Base-by-base conservation (phyloP, 176 grass and related monocot genomes). In the Avena eriantha region DNA sequence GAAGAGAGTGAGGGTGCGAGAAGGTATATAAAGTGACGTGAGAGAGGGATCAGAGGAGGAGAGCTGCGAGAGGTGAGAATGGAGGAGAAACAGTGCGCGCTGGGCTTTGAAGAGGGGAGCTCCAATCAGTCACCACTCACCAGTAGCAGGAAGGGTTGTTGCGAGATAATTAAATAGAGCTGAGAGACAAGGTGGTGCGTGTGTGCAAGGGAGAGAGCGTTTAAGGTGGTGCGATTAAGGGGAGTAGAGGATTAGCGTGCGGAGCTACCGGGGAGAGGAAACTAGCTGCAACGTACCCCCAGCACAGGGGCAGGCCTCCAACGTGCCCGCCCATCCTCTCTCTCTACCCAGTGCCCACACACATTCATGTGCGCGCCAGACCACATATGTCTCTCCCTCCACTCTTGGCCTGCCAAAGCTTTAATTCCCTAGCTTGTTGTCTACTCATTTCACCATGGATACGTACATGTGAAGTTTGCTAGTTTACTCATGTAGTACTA, bases 321-420 rank as follows among this genome's bases (percentile, higher is more conserved):
- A 92, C 92, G 88, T 92, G 92, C 79, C 92, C 88, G 83, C 87
- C 90, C 90, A 88, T 91, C 70, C 86, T 70, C 83, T 72, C 19
- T 24, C 66, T 68, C 31, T 68, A 10, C 24, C 24, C 61, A 29
- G 1, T 79, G 50, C 81, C 86, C 84, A 87, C 80, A 17, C 54
- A 21, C 54, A 56, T 56, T 84, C 85, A 90, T 29, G 54, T 89
- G 87, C 80, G 84, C 69, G 69, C 35, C 67, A 41, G 33, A 89
- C 67, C 84, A 76, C 84, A 15, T 78, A 69, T 65, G 69, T 80
- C 43, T 67, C 80, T 84, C 65, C 54, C 82, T 54, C 71, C 58
- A 48, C 55, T 41, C 10, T 33, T 48, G 9, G 16, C 71, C 61
- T 57, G 43, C 24, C 65, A 41, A 35, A 59, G 75, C 70, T 51